Evolutionary conservation across 2,329 filamentous ascomycete genomes (phyloP), one percentile per base, ranked within the genome.

Genomic region (Ceratocystis cacaofunesta): DNA sequence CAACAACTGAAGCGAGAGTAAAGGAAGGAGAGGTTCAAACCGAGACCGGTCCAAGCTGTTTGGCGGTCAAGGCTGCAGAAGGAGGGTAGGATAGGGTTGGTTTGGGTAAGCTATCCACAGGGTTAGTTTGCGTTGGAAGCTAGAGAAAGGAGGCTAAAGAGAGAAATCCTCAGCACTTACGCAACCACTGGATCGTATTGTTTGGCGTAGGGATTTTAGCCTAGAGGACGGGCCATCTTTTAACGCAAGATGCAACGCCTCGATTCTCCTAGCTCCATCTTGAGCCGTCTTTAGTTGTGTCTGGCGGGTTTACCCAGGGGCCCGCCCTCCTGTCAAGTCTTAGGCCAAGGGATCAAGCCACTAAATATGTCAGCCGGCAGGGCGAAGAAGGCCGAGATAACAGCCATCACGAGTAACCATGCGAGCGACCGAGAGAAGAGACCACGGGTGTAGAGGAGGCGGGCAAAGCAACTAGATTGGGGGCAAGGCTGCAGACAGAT

Each of bases 231-330:
- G 55, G 17, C 25, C 55, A 58, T 58, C 55, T 58, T n/a, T 58
- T 58, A 3, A 58, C 12, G 17, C 55, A 58, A 58, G 22, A 57
- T 57, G 12, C 52, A 32, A 58, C 17, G 55, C 55, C 55, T 58
- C 5, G 55, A 19, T 30, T n/a, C 19, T 58, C 32, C 28, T 32
- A 58, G 55, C 55, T 58, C 55, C 55, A 36, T 25, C 25, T 30
- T 57, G 17, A 10, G 46, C 46, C 52, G 17, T 57, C 4, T n/a
- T n/a, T 8, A 58, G 48, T 15, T 2, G 32, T 58, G 55, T 36
- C 55, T 30, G 55, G 55, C 55, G 55, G 55, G 55, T 58, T 25
- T 58, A 36, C 55, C 55, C 28, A 58, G 55, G 55, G 55, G 55
- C 28, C 55, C 55, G 55, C 6, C 55, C 55, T 58, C 55, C 55